Evolutionary conservation across 345 rosid genomes (phyloP).

Genomic region (Isatis tinctoria): DNA sequence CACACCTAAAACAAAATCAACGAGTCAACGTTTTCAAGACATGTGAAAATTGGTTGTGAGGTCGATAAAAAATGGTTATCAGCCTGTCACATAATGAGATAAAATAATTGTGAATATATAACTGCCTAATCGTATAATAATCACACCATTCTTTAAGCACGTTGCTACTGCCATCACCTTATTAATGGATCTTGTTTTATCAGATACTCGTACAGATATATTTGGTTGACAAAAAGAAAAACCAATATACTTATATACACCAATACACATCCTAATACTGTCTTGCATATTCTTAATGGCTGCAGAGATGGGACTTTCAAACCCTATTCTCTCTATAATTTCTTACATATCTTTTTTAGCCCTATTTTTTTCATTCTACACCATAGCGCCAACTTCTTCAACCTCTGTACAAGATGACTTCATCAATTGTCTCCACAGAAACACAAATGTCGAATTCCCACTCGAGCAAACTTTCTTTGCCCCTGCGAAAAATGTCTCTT

Average conservation of each 20-base stretch:
- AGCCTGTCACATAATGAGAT: background rate
- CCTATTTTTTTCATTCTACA: conserved; percentile 2
- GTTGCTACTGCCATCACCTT: no score
- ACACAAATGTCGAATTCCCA: conserved; percentile 31
- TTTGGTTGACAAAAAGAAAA: no score
- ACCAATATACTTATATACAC: no score
- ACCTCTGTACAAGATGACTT: conserved; percentile 31
- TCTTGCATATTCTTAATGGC: background rate
- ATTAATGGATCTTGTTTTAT: no score
- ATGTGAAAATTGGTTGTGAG: no score
- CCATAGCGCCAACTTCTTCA: conserved; percentile 6
- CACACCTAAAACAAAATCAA: no score
- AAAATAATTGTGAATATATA: background rate
- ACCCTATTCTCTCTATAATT: background rate
- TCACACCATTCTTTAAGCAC: background rate
- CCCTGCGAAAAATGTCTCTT: background rate
- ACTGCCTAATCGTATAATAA: background rate
- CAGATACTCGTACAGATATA: no score
- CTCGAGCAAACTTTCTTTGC: background rate
- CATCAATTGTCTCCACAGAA: conserved; percentile 33
- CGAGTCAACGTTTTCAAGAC: no score
- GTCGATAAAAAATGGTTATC: background rate
- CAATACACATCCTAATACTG: no score
- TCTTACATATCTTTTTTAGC: conserved; percentile 14
- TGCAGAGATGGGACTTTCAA: conserved; percentile 11